phyloP scores from a whole-genome alignment of 2,329 filamentous ascomycete species.

The Aureobasidium sp. region DNA sequence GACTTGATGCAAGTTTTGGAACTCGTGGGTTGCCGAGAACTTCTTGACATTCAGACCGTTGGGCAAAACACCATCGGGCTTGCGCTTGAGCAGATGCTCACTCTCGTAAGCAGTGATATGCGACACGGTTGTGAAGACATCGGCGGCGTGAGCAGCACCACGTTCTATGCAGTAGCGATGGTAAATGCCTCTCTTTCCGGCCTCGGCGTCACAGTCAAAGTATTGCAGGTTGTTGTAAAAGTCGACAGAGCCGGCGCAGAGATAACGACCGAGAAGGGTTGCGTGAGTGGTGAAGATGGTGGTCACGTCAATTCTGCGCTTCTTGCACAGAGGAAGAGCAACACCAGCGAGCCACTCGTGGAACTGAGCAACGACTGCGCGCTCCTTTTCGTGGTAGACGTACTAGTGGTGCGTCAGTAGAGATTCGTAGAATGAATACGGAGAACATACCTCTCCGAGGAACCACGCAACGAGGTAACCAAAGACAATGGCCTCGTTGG shows the following conservation, averaged over 20 bases:
- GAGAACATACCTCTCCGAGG: constrained; percentile 67
- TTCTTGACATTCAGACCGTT: constrained; percentile 98
- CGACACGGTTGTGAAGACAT: constrained; percentile 97
- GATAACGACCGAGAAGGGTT: constrained; percentile 87
- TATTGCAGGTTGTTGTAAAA: constrained; percentile 98
- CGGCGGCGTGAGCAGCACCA: constrained; percentile 79
- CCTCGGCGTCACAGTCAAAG: constrained; percentile 94
- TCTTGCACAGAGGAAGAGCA: constrained; percentile 83
- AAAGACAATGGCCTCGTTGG: constrained; percentile 95
- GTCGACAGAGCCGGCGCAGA: constrained; percentile 94
- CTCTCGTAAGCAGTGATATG: constrained; percentile 98
- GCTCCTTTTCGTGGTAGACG: constrained; percentile 83
- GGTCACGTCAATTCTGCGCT: constrained; percentile 88
- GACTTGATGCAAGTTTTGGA: constrained; percentile 94
- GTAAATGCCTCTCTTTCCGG: constrained; percentile 96
- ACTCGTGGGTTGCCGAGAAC: constrained; percentile 96
- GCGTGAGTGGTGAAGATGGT: constrained; percentile 99
- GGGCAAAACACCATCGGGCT: constrained; percentile 90
- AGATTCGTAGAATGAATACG: neutral
- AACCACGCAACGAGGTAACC: constrained; percentile 98
- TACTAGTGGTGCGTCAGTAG: constrained; percentile 50
- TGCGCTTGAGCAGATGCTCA: constrained; percentile 87
- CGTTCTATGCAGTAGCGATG: constrained; percentile 98
- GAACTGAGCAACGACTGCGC: constrained; percentile 93
- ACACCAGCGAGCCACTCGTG: constrained; percentile 98